Percentiles rank a stretch among this genome's conserved stretches.
Conservation (phyloP, 208 protist species). For the Leishmania major region DNA sequence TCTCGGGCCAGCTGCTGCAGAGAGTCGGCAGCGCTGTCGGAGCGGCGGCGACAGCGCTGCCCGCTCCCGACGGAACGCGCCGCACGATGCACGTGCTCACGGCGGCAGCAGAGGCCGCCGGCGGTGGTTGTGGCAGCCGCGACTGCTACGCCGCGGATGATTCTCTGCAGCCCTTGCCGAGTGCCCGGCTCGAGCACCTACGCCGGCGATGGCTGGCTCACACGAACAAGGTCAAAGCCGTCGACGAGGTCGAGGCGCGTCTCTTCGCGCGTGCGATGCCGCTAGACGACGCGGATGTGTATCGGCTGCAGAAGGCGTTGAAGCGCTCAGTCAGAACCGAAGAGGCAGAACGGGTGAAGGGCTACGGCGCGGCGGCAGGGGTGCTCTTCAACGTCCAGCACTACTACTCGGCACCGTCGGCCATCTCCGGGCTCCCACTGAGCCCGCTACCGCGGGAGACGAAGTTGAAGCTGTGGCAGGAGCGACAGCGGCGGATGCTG, state of each 20-base stretch:
- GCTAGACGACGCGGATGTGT: conserved; percentile 44
- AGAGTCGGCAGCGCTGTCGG: neutral
- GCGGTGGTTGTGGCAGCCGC: neutral
- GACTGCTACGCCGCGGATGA: conserved; percentile 17
- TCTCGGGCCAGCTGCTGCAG: neutral
- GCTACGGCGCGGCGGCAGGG: conserved; percentile 20
- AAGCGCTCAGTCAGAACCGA: conserved; percentile 28
- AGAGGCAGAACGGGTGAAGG: conserved; percentile 18
- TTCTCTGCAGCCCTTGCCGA: conserved; percentile 25
- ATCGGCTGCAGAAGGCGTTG: conserved; percentile 34
- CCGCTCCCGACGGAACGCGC: too few relatives aligned
- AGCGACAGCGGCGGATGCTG: conserved; percentile 52
- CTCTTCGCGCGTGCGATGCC: conserved; percentile 63
- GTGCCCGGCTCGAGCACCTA: conserved; percentile 46
- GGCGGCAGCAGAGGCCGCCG: too few relatives aligned
- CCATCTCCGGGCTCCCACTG: conserved; percentile 56
- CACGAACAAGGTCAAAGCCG: conserved; percentile 24
- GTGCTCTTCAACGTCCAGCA: conserved; percentile 32
- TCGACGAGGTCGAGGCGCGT: conserved; percentile 46
- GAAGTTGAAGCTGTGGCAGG: conserved; percentile 75
- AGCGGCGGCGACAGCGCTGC: too few relatives aligned
- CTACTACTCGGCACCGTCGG: conserved; percentile 44
- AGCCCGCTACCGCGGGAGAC: conserved; percentile 51
- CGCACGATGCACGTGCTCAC: too few relatives aligned
- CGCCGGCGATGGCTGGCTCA: conserved; percentile 67